Base-by-base conservation (phyloP, 495 filamentous ascomycete genomes). In the Aspergillus homomorphus region DNA sequence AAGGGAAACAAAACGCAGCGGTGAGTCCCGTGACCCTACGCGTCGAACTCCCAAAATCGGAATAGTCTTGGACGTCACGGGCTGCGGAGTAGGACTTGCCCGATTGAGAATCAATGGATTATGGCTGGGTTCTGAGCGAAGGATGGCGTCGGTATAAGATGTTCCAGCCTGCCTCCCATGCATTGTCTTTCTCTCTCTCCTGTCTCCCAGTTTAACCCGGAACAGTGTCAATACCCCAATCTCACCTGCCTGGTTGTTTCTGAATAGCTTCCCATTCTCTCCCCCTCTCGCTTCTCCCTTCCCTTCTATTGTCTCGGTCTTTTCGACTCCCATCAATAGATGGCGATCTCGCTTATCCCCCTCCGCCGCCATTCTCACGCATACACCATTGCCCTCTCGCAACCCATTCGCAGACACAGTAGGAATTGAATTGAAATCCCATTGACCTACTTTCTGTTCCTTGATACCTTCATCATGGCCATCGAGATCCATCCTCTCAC, bases 401-500 rank as follows among this genome's bases (percentile, higher is more conserved):
- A 74, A 53, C 70, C 70, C 49, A 67, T 66, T 22, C 69, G 64
- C 64, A 62, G 66, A 69, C 58, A 61, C 59, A 74, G 67, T 74
- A 73, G 69, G 62, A 67, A 62, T 68, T 71, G 59, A 67, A 58
- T 38, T 38, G 33, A 38, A 12, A 7, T 38, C 41, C 48, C 46
- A 53, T 53, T 58, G 15, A 44, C 61, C 59, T 65, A 66, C 21
- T 44, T 54, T 48, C 23, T 41, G n/a, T 46, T 56, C 46, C 44
- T 46, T 45, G 45, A 60, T 58, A 46, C 16, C 50, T 22, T 43
- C 30, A 73, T 51, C 50, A 87, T 86, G 84, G 69, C 82, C 51
- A 77, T 88, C 62, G 65, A 77, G 53, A 80, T 89, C 63, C 69
- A 78, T 43, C 77, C 71, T 41, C 71, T 89, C 60, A 76, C 75